Percentiles rank a stretch among this genome's conserved stretches.
Evolutionary conservation across 345 rosid species (phyloP).

Genomic region (Stellera chamaejasme): DNA sequence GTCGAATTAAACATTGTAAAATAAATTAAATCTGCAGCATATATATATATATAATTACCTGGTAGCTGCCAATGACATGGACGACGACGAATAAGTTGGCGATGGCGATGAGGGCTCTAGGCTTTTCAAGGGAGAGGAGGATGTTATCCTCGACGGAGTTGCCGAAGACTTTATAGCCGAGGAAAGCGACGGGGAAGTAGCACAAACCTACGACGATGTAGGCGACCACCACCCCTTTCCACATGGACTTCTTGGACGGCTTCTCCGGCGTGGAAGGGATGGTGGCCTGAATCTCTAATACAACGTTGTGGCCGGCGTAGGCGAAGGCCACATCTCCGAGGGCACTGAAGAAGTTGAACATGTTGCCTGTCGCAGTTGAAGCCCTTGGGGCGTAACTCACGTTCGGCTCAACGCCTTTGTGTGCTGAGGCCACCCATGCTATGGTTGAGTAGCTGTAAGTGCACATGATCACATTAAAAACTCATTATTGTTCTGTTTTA

Average conservation of each 20-base stretch:
- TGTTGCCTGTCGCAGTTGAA: conserved; percentile 2
- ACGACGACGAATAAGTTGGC: conserved; percentile 43
- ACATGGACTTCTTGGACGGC: conserved; percentile 52
- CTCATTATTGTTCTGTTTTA: too few species aligned
- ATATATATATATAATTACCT: conserved; percentile 20
- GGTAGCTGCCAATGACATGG: conserved; percentile 54
- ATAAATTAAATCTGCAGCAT: neutral
- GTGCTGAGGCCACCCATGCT: conserved; percentile 1
- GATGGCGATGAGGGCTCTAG: conserved; percentile 33
- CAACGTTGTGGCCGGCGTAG: conserved; percentile 57
- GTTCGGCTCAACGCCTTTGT: conserved; percentile 7
- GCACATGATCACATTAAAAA: neutral
- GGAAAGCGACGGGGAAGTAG: conserved; percentile 30
- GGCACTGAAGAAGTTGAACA: conserved; percentile 15
- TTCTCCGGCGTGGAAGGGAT: conserved; percentile 47
- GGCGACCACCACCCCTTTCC: conserved; percentile 45
- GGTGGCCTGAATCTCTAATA: conserved; percentile 58
- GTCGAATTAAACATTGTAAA: too few species aligned
- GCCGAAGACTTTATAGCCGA: conserved; percentile 51
- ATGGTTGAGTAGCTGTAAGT: conserved; percentile 7
- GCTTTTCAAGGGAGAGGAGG: conserved; percentile 38
- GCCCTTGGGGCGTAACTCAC: neutral
- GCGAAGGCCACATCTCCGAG: conserved; percentile 52
- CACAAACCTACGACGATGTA: conserved; percentile 36
- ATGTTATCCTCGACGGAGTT: conserved; percentile 36